A percentile compares a stretch with the other conserved stretches of the same genome.
Evolutionary conservation across 495 filamentous ascomycete species (phyloP).

Genomic region (Annulohypoxylon nitens): DNA sequence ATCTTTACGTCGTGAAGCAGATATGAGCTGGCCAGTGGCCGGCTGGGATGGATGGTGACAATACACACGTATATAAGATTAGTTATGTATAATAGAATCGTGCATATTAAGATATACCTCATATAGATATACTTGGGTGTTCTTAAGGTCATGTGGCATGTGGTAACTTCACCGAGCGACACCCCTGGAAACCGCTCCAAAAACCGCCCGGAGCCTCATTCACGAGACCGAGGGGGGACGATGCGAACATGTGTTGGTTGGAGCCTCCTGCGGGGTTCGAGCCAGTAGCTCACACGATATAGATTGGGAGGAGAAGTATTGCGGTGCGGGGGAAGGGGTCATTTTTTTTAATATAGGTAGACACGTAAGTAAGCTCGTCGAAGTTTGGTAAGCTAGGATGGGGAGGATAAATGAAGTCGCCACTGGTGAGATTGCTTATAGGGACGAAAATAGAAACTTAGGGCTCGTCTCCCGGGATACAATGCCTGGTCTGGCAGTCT

Average conservation of each 20-base stretch:
- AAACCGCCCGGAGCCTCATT: conserved; percentile 37
- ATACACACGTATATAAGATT: conserved; percentile 7
- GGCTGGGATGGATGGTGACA: conserved; percentile 8
- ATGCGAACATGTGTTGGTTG: conserved; percentile 26
- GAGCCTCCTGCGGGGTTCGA: conserved; percentile 37
- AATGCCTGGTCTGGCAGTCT: conserved; percentile 15
- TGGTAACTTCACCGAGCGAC: conserved; percentile 8
- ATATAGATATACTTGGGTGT: too few species aligned
- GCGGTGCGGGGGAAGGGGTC: conserved; percentile 30
- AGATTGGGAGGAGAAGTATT: conserved; percentile 31
- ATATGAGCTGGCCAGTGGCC: background rate
- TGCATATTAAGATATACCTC: conserved; percentile 12
- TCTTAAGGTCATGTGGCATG: conserved; percentile 40
- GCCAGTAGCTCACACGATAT: conserved; percentile 20
- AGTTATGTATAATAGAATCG: background rate
- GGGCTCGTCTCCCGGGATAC: conserved; percentile 27
- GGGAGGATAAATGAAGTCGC: conserved; percentile 41
- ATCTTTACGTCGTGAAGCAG: conserved; percentile 6
- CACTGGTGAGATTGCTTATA: conserved; percentile 29
- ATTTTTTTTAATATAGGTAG: conserved; percentile 37
- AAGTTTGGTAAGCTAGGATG: conserved; percentile 35
- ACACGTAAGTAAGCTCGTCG: conserved; percentile 36
- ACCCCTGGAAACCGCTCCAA: background rate
- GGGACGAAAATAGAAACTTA: conserved; percentile 40
- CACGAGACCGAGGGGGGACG: conserved; percentile 3